Conservation (phyloP, 805 yeast genomes). For the Clavispora santaluciae region DNA sequence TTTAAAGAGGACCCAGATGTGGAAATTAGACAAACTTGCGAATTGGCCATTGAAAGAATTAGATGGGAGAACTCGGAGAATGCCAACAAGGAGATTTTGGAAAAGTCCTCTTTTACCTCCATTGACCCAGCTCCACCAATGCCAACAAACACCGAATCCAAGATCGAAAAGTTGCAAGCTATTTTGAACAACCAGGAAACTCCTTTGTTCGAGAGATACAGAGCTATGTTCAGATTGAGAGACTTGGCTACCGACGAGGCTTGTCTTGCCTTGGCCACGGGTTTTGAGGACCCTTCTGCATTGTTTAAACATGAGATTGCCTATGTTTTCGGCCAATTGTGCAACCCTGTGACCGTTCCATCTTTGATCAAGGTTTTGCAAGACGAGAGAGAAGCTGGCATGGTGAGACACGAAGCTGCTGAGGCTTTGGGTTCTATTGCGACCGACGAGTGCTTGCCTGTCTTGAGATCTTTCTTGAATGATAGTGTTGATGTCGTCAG, state of each 20-base stretch:
- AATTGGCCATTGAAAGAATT: conserved; percentile 91
- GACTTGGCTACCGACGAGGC: conserved; percentile 94
- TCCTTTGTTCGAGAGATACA: conserved; percentile 88
- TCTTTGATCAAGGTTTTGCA: conserved; percentile 76
- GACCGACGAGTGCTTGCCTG: conserved; percentile 90
- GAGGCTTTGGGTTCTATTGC: conserved; percentile 98
- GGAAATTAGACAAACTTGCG: conserved; percentile 96
- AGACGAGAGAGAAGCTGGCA: conserved; percentile 80
- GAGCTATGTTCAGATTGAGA: conserved; percentile 97
- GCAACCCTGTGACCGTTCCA: conserved; percentile 90
- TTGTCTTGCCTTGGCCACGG: conserved; percentile 83
- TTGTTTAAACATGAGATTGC: conserved; percentile 97
- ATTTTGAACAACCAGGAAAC: conserved; percentile 70
- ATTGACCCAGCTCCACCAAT: conserved; percentile 99
- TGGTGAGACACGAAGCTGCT: conserved; percentile 99
- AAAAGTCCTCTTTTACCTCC: conserved; percentile 72
- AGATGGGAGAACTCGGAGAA: conserved; percentile 79
- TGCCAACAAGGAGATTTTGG: conserved; percentile 64
- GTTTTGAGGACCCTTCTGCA: conserved; percentile 87
- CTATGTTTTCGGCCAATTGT: conserved; percentile 94
- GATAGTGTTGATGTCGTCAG: conserved; percentile 89
- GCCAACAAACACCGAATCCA: conserved; percentile 50
- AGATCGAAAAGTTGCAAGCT: conserved; percentile 59
- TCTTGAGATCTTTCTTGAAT: conserved; percentile 68
- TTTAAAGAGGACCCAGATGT: conserved; percentile 68